Evolutionary conservation across 768 basidiomycete genomes (phyloP), one percentile per base, ranked within the genome.

Genomic region (Kwoniella bestiolae): DNA sequence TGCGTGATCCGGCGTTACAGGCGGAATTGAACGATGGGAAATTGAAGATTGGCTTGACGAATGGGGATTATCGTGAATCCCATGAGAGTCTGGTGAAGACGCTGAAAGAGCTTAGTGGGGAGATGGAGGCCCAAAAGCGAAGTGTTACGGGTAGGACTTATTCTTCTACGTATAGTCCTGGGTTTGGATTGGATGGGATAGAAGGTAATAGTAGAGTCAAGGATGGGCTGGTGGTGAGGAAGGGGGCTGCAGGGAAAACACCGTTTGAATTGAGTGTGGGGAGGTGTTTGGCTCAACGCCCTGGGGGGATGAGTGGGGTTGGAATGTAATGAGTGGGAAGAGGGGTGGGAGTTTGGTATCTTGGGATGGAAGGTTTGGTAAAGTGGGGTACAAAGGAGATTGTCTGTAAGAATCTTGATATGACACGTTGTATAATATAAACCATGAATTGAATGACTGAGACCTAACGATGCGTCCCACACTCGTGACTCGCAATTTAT

Each of bases 241-340:
- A 63, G 26, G 72, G 73, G 7, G 66, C 65, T 63, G 68, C 63
- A 44, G 76, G 76, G 3, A 70, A 66, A 60, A 75, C 72, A 14
- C 74, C 76, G 21, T 75, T 78, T 51, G 72, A 75, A 62, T 56
- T 78, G 57, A 74, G 74, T 58, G 70, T 78, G 5, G 70, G 75
- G 65, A 67, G 76, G 51, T 73, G 72, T 67, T 50, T 77, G 56
- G 73, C 76, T 4, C 76, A 77, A 53, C 61, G 71, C 34, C 76
- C 76, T 11, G 57, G 61, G 14, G 35, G 63, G 5, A 31, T 26
- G 23, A 41, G 5, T 34, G 60, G 52, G 32, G n/a, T 55, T 55
- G 52, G 52, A 35, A 34, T 55, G 32, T 58, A 58, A 25, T 6
- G 32, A 16, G 31, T 32, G 3, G 3, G n/a, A 3, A 18, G 14